Conservation (phyloP, 2,329 filamentous ascomycete genomes). For the Cytospora piceicola region DNA sequence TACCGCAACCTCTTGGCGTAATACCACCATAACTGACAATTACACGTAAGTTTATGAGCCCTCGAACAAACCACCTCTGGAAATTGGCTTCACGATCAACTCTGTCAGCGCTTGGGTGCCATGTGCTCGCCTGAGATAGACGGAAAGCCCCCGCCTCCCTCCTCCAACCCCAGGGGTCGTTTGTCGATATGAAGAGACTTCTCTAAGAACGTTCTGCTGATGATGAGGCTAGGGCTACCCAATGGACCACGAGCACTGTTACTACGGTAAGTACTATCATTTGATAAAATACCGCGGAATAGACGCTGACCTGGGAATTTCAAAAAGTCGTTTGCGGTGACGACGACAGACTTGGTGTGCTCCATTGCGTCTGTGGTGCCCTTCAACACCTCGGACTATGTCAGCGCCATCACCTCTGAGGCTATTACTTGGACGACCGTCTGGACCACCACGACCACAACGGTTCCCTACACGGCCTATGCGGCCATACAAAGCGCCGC, state of each 20-base stretch:
- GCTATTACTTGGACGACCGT: not conserved
- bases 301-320: not conserved
- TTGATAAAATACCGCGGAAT: not conserved
- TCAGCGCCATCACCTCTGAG: not conserved
- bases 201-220: not conserved
- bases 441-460: conserved; percentile 3
- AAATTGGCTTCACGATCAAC: not conserved
- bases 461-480: conserved; percentile 6
- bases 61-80: not conserved
- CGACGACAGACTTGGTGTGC: conserved; percentile 16
- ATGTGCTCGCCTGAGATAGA: not conserved
- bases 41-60: not conserved
- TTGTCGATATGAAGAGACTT: not conserved
- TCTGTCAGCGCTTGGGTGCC: not conserved
- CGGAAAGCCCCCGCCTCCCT: not conserved
- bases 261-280: conserved; percentile 7
- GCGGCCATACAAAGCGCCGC: not conserved
- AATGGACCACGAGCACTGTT: conserved; percentile 15
- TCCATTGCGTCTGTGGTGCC: conserved; percentile 13
- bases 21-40: not conserved
- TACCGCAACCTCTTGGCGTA: not conserved
- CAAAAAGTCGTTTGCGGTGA: conserved; percentile 9
- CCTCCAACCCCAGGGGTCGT: not conserved
- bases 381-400: not conserved
- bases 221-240: conserved; percentile 13